Base-by-base conservation (phyloP, 2,329 filamentous ascomycete species). In the Penicillium griseofulvum region DNA sequence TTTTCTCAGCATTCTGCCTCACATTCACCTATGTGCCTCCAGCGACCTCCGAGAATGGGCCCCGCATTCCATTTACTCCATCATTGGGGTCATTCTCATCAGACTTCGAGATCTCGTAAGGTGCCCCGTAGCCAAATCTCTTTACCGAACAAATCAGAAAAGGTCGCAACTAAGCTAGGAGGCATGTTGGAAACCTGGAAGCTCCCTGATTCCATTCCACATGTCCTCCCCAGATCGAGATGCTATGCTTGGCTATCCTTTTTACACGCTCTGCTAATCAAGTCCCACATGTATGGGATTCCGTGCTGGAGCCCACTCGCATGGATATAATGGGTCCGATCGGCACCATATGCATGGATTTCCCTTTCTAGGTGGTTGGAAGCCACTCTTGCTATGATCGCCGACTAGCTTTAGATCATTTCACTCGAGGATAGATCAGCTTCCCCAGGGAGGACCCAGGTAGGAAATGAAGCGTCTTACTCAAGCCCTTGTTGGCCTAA, bases 241-340 rank as follows among this genome's bases (percentile, higher is more conserved):
- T 42, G 49, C 49, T 58, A 58, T 63, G 63, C 57, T 52, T 55
- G 52, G 46, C 42, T 38, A 41, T 47, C 58, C 52, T 54, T 52
- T 63, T 61, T 54, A 59, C 53, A 42, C 31, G 37, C 43, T 36
- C 46, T 50, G 43, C 39, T 46, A 34, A 42, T 37, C 29, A 14
- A 47, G 31, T 33, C 46, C 46, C 22, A 46, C 38, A 17, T 34
- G 36, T 24, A 8, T 52, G 5, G 19, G 49, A 48, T 31, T 39
- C 43, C n/a, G 24, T 29, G 39, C 34, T 17, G 10, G 14, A 19
- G 4, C 11, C 17, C 26, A 17, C 8, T 39, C 19, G 34, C 24
- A 50, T 45, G 43, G 53, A 60, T 64, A 63, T 63, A 65, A 64
- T 43, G 50, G 26, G 39, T 45, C 45, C 51, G 63, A 65, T 64